A percentile compares a stretch with the other conserved stretches of the same genome.
Conservation (phyloP, 2,329 filamentous ascomycete species). For the Alternaria gaisen region DNA sequence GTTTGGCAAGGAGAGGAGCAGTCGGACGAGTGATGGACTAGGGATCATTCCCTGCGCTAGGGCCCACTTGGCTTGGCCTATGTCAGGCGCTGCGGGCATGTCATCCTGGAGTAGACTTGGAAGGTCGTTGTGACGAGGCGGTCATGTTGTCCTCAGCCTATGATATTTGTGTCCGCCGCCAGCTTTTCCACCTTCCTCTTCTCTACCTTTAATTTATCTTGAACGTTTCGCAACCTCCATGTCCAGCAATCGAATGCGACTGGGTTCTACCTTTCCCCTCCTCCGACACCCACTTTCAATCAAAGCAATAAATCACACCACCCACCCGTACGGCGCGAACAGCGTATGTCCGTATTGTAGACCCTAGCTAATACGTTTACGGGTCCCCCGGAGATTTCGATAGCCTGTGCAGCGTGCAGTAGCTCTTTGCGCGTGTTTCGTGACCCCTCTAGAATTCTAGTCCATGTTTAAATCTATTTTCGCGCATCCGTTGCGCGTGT, state of each 20-base stretch:
- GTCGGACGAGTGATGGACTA: constrained; percentile 8
- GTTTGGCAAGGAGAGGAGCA: background rate
- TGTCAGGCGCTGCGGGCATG: background rate
- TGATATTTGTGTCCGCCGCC: no score
- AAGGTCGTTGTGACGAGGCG: background rate
- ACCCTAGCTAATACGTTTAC: background rate
- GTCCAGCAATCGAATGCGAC: no score
- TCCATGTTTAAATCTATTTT: background rate
- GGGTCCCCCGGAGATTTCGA: constrained; percentile 23
- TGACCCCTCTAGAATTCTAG: constrained; percentile 1
- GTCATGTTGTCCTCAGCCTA: background rate
- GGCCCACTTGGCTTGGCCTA: no score
- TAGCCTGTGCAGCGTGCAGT: constrained; percentile 23
- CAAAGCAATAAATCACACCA: background rate
- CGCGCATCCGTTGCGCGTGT: background rate
- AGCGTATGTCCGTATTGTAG: background rate
- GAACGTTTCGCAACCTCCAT: no score
- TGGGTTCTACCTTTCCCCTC: no score
- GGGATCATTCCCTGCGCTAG: background rate
- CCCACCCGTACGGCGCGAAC: background rate
- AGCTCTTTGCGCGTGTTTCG: constrained; percentile 7
- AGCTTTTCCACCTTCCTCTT: no score
- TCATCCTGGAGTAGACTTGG: background rate
- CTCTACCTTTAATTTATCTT: no score
- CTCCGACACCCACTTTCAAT: background rate